phyloP scores from a whole-genome alignment of 2,329 filamentous ascomycete species.

The Purpureocillium lavendulum region DNA sequence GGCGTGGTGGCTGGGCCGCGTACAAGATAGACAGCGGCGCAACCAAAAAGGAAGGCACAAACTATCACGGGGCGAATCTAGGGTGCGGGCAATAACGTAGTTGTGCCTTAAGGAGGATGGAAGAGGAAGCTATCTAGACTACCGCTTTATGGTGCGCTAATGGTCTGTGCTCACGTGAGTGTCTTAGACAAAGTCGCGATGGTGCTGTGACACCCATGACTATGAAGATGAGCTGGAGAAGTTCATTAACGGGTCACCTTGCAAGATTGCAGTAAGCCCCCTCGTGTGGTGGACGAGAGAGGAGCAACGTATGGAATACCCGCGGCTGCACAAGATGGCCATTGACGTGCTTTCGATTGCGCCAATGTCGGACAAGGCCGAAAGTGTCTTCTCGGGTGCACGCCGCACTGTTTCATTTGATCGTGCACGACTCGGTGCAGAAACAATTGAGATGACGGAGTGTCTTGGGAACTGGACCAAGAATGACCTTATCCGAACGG shows the following conservation, averaged over 20 bases:
- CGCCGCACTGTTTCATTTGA: conserved; percentile 5
- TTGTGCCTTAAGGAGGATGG: too few relatives aligned
- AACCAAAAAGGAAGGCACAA: too few relatives aligned
- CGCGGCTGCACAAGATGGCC: conserved; percentile 2
- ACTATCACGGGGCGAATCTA: too few relatives aligned
- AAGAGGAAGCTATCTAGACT: too few relatives aligned
- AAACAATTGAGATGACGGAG: conserved; percentile 7
- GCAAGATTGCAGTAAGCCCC: conserved; percentile 3
- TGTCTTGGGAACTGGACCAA: conserved; percentile 7
- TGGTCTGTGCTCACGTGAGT: too few relatives aligned
- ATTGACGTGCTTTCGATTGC: conserved; percentile 5
- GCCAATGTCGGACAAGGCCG: conserved; percentile 5
- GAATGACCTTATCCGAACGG: conserved; percentile 2
- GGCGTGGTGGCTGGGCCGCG: too few relatives aligned
- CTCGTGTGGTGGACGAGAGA: conserved; percentile 5
- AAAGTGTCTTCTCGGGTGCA: conserved; percentile 4
- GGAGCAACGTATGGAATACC: conserved; percentile 5
- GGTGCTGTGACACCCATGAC: too few relatives aligned
- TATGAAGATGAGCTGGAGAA: conserved; percentile 6
- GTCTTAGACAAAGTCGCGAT: too few relatives aligned
- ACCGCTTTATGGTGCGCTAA: too few relatives aligned
- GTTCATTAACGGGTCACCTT: conserved; percentile 5
- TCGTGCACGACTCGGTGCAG: conserved; percentile 3
- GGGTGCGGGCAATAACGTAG: too few relatives aligned
- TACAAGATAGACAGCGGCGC: too few relatives aligned